Conservation (phyloP, 441 rosid genomes). For the Syzygium syzygioides region DNA sequence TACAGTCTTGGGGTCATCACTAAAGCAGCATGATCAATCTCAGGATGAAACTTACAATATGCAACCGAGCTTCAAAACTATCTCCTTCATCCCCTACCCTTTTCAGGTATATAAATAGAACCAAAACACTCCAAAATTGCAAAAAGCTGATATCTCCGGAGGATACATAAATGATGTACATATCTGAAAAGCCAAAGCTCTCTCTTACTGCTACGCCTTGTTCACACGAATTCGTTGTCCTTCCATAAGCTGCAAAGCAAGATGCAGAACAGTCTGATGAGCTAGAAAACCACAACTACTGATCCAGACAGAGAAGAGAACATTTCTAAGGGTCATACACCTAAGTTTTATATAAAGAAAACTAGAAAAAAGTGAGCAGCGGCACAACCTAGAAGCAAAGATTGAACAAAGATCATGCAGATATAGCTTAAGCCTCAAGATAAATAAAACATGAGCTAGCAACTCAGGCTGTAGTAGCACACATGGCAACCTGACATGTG, state of each 20-base stretch:
- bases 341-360: not conserved
- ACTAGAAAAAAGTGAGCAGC: not conserved
- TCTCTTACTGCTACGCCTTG: constrained; percentile 45
- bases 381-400: not conserved
- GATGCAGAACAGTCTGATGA: not conserved
- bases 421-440: not conserved
- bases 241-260: constrained; percentile 56
- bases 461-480: not conserved
- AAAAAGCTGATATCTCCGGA: not conserved
- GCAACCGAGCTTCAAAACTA: not conserved
- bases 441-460: not conserved
- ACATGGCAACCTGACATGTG: not conserved
- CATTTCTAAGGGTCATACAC: not conserved
- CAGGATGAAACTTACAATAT: not conserved
- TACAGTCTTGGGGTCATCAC: not conserved
- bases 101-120: not conserved
- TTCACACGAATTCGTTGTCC: constrained; percentile 84
- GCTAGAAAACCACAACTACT: not conserved
- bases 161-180: not conserved
- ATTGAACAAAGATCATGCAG: not conserved
- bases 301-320: not conserved
- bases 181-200: not conserved
- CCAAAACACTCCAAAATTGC: not conserved
- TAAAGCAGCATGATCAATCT: not conserved
- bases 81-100: not conserved